Conservation (phyloP, 257 asterid species). For the Rubia yunnanensis region DNA sequence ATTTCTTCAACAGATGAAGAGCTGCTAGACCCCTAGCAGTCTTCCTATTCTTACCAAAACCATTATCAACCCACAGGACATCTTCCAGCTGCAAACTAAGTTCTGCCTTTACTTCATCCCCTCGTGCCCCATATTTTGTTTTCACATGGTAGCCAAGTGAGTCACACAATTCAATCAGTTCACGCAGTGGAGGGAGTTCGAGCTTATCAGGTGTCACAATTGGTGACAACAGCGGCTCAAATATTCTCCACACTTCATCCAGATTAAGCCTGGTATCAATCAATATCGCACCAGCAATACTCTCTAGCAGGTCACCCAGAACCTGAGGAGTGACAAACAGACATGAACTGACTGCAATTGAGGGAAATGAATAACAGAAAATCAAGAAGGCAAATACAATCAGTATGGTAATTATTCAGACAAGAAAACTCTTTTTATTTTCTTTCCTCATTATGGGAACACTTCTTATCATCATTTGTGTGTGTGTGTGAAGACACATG, state of each 20-base stretch:
- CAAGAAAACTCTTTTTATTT: neutral
- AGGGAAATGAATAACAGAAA: neutral
- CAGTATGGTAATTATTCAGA: neutral
- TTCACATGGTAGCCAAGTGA: slow-evolving; percentile 71
- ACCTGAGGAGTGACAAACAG: slow-evolving; percentile 30
- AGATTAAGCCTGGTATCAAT: slow-evolving; percentile 67
- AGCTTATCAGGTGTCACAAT: slow-evolving; percentile 90
- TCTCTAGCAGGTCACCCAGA: slow-evolving; percentile 94
- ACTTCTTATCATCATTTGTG: too few relatives aligned
- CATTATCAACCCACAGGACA: slow-evolving; percentile 47
- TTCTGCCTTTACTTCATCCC: slow-evolving; percentile 43
- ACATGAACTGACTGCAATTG: neutral
- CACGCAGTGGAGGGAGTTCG: slow-evolving; percentile 78
- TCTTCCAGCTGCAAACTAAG: slow-evolving; percentile 60
- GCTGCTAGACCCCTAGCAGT: slow-evolving; percentile 86
- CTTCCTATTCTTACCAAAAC: slow-evolving; percentile 51
- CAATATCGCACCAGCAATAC: slow-evolving; percentile 86
- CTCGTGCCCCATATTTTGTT: slow-evolving; percentile 29
- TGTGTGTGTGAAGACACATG: neutral
- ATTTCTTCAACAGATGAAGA: slow-evolving; percentile 47
- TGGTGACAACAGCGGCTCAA: slow-evolving; percentile 70
- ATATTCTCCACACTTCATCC: slow-evolving; percentile 70
- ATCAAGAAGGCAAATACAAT: neutral
- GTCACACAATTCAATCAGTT: slow-evolving; percentile 68
- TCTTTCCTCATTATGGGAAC: neutral